Evolutionary conservation across 2,329 filamentous ascomycete species (phyloP).

Genomic region (Knufia petricola): DNA sequence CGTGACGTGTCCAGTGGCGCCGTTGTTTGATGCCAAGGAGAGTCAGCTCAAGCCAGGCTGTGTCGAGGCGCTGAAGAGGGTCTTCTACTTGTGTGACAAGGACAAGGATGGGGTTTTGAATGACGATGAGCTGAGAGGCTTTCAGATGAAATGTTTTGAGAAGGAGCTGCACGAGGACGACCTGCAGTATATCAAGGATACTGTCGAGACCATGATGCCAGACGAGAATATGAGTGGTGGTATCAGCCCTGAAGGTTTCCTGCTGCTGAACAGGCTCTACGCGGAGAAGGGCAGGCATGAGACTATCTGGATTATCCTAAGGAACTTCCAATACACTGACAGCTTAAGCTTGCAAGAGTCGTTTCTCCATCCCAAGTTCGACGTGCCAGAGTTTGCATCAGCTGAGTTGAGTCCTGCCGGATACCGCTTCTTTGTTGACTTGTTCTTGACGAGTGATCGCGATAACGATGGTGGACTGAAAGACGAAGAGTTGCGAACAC

Average conservation of each 20-base stretch:
- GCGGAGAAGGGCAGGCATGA: constrained; percentile 96
- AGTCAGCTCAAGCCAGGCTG: constrained; percentile 77
- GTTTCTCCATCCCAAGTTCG: constrained; percentile 87
- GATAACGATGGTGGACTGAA: constrained; percentile 95
- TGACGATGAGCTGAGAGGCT: constrained; percentile 81
- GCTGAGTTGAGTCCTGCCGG: constrained; percentile 89
- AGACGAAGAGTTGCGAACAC: constrained; percentile 67
- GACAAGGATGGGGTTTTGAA: constrained; percentile 90
- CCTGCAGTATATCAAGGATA: constrained; percentile 80
- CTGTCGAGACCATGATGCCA: constrained; percentile 61
- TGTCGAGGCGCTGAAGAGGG: constrained; percentile 71
- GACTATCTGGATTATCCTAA: constrained; percentile 93
- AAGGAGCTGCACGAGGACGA: constrained; percentile 74
- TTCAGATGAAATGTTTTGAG: constrained; percentile 86
- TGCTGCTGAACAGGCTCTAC: constrained; percentile 89
- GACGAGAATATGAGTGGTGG: constrained; percentile 56
- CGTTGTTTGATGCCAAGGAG: constrained; percentile 94
- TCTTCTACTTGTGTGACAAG: constrained; percentile 94
- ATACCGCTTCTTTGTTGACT: constrained; percentile 94
- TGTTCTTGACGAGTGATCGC: constrained; percentile 91
- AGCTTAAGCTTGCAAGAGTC: constrained; percentile 83
- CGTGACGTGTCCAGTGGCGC: constrained; percentile 92
- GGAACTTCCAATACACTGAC: constrained; percentile 93
- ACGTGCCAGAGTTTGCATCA: constrained; percentile 84
- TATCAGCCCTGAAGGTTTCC: constrained; percentile 72